These are phyloP conservation scores for Epichloe festucae DNA, from an alignment of 2,329 filamentous ascomycete genomes.

Conservation along the genomic window DNA sequence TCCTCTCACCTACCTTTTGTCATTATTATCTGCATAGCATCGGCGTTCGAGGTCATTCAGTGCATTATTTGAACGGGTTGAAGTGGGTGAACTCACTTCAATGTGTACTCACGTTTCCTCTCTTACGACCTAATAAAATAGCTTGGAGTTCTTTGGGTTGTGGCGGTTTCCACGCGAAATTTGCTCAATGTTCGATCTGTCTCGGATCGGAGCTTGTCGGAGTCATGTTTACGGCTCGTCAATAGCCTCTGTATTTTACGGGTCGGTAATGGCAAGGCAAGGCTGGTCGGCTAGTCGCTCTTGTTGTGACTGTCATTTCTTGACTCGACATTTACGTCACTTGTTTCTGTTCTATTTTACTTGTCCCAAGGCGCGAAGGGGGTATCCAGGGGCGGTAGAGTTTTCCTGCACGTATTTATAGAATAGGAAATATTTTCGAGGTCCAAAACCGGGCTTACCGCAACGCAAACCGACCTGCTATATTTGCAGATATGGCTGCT, in stretches of 20 bases:
- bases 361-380: not conserved
- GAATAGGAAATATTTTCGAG: not conserved
- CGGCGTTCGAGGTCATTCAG: conserved; percentile 1
- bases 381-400: not conserved
- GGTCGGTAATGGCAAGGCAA: not conserved
- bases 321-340: not conserved
- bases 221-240: not conserved
- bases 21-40: conserved; percentile 3
- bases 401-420: not conserved
- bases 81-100: not conserved
- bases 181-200: not conserved
- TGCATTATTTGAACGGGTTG: not conserved
- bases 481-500: not conserved
- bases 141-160: not conserved
- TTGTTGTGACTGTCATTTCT: not conserved
- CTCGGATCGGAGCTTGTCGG: not conserved
- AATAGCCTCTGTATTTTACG: not conserved
- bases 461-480: not conserved
- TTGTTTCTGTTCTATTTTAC: not conserved
- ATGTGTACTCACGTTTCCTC: not conserved
- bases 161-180: not conserved
- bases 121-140: not conserved
- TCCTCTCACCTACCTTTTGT: not conserved
- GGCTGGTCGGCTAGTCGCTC: not conserved
- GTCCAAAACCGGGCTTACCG: not conserved